Conservation (phyloP, 768 basidiomycete genomes). For the Podaxis sp. region DNA sequence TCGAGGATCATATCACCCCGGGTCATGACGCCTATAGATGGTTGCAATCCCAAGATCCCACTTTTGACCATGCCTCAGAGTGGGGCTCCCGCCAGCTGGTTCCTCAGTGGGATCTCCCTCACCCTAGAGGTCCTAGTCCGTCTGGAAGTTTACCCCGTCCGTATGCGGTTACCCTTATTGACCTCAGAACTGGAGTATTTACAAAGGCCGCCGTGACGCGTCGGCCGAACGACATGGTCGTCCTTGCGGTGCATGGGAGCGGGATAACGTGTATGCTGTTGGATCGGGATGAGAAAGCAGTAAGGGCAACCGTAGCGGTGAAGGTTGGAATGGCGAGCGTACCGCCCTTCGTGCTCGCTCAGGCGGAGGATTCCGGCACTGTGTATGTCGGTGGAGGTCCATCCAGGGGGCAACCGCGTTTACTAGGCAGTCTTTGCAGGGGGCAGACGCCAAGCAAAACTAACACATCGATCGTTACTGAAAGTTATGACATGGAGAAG, state of each 20-base stretch:
- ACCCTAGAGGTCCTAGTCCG: neutral
- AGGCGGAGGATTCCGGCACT: neutral
- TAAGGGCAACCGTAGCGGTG: neutral
- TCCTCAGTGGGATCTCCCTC: constrained; percentile 7
- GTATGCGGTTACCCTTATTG: constrained; percentile 10
- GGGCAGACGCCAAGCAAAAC: neutral
- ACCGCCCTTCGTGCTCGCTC: constrained; percentile 21
- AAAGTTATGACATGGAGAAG: neutral
- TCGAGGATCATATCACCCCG: constrained; percentile 14
- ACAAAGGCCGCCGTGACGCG: constrained; percentile 10
- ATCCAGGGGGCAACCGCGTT: neutral
- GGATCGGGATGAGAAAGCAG: constrained; percentile 13
- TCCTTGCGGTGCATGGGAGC: constrained; percentile 21
- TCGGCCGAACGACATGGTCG: constrained; percentile 15
- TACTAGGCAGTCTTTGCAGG: neutral
- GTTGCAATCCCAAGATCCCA: constrained; percentile 17
- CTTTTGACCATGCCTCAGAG: constrained; percentile 3
- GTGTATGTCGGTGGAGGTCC: constrained; percentile 3
- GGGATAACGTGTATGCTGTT: constrained; percentile 25
- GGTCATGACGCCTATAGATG: constrained; percentile 1
- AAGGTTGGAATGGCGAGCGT: constrained; percentile 25
- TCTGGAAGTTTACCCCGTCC: neutral
- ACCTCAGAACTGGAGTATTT: constrained; percentile 9
- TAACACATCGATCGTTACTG: neutral
- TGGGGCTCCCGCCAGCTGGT: constrained; percentile 18